These are phyloP conservation scores for Helenozyma baotianmanensis DNA, from an alignment of 805 yeast genomes.

Conservation along the genomic window DNA sequence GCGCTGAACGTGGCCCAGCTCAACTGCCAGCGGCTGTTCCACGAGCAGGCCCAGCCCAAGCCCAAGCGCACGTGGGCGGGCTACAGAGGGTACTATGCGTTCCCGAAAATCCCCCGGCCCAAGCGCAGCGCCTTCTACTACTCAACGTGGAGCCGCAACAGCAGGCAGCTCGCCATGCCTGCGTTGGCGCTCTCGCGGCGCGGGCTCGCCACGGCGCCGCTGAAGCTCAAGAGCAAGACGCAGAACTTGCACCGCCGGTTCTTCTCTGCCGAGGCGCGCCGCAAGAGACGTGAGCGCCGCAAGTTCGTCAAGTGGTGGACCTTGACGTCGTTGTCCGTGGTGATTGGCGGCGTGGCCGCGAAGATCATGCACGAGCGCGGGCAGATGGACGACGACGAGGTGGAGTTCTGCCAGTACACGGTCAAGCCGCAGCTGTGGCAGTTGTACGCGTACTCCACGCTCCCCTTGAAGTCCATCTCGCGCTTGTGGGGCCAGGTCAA, in stretches of 20 bases:
- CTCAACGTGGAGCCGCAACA: slow-evolving; percentile 35
- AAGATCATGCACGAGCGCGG: slow-evolving; percentile 36
- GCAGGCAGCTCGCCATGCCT: slow-evolving; percentile 13
- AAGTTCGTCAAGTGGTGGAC: slow-evolving; percentile 51
- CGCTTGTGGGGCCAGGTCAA: slow-evolving; percentile 94
- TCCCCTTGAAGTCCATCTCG: slow-evolving; percentile 87
- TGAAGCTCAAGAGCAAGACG: slow-evolving; percentile 31
- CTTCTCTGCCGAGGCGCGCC: slow-evolving; percentile 40
- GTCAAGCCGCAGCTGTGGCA: slow-evolving; percentile 80
- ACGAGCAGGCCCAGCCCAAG: slow-evolving; percentile 9
- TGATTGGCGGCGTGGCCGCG: slow-evolving; percentile 52
- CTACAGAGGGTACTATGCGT: slow-evolving; percentile 24
- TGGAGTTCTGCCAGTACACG: slow-evolving; percentile 31
- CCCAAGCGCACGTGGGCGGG: slow-evolving; percentile 20
- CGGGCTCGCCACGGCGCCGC: slow-evolving; percentile 33
- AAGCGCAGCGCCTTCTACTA: slow-evolving; percentile 51
- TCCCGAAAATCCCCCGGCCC: slow-evolving; percentile 56
- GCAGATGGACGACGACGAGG: slow-evolving; percentile 24
- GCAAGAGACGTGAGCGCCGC: slow-evolving; percentile 35
- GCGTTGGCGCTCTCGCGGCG: slow-evolving; percentile 24
- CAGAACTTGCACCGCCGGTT: slow-evolving; percentile 34
- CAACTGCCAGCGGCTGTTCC: slow-evolving; percentile 16
- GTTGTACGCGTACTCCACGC: slow-evolving; percentile 79
- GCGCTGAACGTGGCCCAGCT: slow-evolving; percentile 35
- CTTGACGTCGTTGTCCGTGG: slow-evolving; percentile 47